Evolutionary conservation across 345 rosid genomes (phyloP).

Genomic region (Ceriops zippeliana): DNA sequence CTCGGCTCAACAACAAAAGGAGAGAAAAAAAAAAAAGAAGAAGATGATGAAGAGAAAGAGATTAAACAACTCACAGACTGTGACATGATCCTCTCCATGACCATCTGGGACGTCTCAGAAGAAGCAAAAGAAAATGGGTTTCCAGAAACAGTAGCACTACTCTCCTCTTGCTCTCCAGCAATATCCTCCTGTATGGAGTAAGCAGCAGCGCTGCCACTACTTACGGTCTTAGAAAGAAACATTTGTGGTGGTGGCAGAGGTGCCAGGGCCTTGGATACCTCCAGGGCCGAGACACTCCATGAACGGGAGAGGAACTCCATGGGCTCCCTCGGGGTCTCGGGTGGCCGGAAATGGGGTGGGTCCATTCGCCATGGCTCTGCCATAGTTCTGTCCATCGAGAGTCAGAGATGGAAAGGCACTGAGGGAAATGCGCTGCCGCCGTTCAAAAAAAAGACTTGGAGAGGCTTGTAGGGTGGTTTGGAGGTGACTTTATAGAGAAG

Average conservation of each 20-base stretch:
- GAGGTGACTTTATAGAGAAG: constrained; percentile 15
- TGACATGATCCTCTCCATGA: constrained; percentile 97
- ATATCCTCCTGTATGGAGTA: constrained; percentile 62
- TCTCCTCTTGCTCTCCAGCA: constrained; percentile 61
- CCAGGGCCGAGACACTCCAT: constrained; percentile 86
- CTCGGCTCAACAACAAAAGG: neutral
- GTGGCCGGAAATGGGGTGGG: constrained; percentile 54
- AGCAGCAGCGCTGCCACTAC: constrained; percentile 18
- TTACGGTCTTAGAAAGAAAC: constrained; percentile 42
- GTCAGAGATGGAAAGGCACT: constrained; percentile 8
- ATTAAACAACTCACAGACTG: constrained; percentile 72
- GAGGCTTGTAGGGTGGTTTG: neutral
- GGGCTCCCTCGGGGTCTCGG: constrained; percentile 83
- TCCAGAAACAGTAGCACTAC: constrained; percentile 26
- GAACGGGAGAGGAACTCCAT: constrained; percentile 97
- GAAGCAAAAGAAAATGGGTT: constrained; percentile 13
- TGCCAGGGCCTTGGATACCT: constrained; percentile 69
- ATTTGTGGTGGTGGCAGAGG: constrained; percentile 34
- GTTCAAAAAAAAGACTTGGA: neutral
- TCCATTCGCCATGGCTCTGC: constrained; percentile 62
- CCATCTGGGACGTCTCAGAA: constrained; percentile 95
- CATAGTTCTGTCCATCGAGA: constrained; percentile 52
- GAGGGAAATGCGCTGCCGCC: neutral
- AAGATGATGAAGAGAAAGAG: neutral
- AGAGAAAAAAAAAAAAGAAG: neutral